phyloP scores from a whole-genome alignment of 768 basidiomycete genomes.

The Podaxis sp. region DNA sequence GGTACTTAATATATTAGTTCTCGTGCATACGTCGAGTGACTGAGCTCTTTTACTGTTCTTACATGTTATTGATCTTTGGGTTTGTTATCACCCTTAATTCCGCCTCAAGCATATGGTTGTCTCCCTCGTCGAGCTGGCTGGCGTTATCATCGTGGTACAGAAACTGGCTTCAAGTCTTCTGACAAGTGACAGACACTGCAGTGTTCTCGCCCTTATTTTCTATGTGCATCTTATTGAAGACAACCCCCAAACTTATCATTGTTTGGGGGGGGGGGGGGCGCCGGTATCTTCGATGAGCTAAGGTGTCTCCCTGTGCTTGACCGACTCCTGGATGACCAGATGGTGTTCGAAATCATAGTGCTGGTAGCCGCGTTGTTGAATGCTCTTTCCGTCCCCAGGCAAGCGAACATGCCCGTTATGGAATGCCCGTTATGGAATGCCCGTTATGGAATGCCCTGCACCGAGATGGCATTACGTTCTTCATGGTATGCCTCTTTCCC shows the following conservation, averaged over 20 bases:
- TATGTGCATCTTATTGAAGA: slow-evolving; percentile 24
- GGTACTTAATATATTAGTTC: too few relatives aligned
- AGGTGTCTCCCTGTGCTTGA: not conserved
- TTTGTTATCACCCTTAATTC: not conserved
- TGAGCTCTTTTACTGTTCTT: too few relatives aligned
- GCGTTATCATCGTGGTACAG: not conserved
- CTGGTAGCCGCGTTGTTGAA: slow-evolving; percentile 27
- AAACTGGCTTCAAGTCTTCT: not conserved
- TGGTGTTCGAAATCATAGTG: slow-evolving; percentile 30
- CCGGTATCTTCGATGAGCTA: slow-evolving; percentile 23
- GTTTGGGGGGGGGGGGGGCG: slow-evolving; percentile 23
- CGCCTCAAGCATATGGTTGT: not conserved
- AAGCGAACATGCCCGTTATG: slow-evolving; percentile 20
- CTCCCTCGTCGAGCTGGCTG: not conserved
- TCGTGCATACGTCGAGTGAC: too few relatives aligned
- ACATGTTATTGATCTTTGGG: slow-evolving; percentile 11
- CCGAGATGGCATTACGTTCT: slow-evolving; percentile 30
- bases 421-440: slow-evolving; percentile 22
- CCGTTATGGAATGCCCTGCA: slow-evolving; percentile 24
- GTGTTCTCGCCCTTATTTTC: slow-evolving; percentile 15
- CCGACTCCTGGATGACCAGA: slow-evolving; percentile 15
- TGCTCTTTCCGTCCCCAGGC: slow-evolving; percentile 29
- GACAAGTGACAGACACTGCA: slow-evolving; percentile 9
- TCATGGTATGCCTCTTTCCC: slow-evolving; percentile 20
- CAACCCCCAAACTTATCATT: slow-evolving; percentile 16